These are phyloP conservation scores for Thelephora aurantiotincta DNA, from an alignment of 768 basidiomycete genomes.

Conservation along the genomic window DNA sequence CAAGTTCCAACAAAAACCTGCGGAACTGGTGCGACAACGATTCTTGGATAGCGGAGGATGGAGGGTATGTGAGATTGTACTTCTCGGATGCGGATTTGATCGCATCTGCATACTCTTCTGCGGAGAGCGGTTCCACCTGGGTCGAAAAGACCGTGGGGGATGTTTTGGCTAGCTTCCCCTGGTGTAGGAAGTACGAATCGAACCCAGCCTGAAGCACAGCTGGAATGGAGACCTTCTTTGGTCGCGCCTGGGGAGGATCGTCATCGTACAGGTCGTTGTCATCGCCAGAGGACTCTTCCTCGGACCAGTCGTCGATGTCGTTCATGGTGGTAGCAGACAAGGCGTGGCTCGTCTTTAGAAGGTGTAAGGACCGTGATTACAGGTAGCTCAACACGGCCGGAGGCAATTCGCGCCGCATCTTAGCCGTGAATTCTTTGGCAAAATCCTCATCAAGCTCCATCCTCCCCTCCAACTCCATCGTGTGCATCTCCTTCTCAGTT, in stretches of 20 bases:
- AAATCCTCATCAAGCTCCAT: slow-evolving; percentile 47
- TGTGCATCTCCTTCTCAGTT: slow-evolving; percentile 41
- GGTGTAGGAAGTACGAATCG: slow-evolving; percentile 73
- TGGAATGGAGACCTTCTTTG: background rate
- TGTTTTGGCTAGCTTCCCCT: slow-evolving; percentile 50
- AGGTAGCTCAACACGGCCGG: background rate
- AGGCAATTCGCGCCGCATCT: slow-evolving; percentile 19
- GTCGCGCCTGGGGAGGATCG: background rate
- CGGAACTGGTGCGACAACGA: slow-evolving; percentile 27
- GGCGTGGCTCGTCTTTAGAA: background rate
- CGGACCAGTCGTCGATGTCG: background rate
- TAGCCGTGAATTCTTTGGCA: slow-evolving; percentile 28
- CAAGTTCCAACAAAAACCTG: slow-evolving; percentile 57
- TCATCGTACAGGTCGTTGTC: background rate
- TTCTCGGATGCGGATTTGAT: slow-evolving; percentile 14
- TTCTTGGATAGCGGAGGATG: slow-evolving; percentile 17
- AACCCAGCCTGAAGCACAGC: slow-evolving; percentile 50
- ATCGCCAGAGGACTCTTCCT: background rate
- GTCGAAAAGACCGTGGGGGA: slow-evolving; percentile 71
- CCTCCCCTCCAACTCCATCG: slow-evolving; percentile 41
- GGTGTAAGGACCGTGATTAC: background rate
- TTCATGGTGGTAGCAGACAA: background rate
- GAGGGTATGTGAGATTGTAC: slow-evolving; percentile 12
- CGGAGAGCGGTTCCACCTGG: slow-evolving; percentile 54
- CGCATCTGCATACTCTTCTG: slow-evolving; percentile 39